Evolutionary conservation across 371 early-diverging fungal species (phyloP).

Genomic region (Lichtheimia ornata): DNA sequence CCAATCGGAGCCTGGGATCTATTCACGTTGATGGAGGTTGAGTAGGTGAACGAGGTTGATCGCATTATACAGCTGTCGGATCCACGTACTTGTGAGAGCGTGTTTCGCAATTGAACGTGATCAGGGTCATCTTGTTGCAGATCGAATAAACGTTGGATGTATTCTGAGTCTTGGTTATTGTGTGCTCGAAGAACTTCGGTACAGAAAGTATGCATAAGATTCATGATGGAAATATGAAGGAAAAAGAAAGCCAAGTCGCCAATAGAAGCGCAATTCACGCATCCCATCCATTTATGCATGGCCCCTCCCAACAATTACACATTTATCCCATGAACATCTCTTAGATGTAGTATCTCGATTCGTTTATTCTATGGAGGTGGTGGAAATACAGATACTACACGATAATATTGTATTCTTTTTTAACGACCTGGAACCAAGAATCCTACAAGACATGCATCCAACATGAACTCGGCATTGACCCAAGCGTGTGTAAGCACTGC

Average conservation of each 20-base stretch:
- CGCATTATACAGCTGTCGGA: background rate
- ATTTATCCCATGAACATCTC: too few relatives aligned
- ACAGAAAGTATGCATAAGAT: background rate
- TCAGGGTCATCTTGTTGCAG: background rate
- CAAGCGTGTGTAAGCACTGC: constrained; percentile 87
- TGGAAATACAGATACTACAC: too few relatives aligned
- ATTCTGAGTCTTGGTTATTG: background rate
- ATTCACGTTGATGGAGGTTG: background rate
- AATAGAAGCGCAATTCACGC: too few relatives aligned
- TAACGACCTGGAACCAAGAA: constrained; percentile 56
- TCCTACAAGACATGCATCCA: constrained; percentile 87
- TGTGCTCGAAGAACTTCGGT: constrained; percentile 1
- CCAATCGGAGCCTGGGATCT: background rate
- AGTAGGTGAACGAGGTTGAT: background rate
- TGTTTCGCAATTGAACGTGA: background rate
- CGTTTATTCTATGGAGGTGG: too few relatives aligned
- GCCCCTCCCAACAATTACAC: too few relatives aligned
- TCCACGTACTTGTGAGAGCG: too few relatives aligned
- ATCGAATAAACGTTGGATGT: background rate
- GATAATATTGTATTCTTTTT: background rate
- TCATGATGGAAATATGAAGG: background rate
- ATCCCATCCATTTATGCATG: too few relatives aligned
- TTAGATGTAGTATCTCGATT: too few relatives aligned
- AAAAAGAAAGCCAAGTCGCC: too few relatives aligned
- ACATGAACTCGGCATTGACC: constrained; percentile 88